These are phyloP conservation scores for Ceratocystis cacaofunesta DNA, from an alignment of 2,329 filamentous ascomycete genomes.

Conservation along the genomic window DNA sequence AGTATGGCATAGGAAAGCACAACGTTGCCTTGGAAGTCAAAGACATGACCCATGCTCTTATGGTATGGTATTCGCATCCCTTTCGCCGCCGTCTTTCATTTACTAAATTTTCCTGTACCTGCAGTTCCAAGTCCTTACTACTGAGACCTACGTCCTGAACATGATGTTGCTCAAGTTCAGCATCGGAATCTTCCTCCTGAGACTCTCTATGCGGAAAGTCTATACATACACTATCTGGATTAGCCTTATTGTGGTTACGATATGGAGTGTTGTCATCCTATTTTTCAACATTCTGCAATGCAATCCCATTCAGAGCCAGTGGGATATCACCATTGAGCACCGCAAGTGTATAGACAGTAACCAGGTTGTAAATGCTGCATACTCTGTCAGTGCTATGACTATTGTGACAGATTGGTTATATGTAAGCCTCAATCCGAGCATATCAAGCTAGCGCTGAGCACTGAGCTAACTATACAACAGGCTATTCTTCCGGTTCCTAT, in stretches of 20 bases:
- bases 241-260: slow-evolving; percentile 31
- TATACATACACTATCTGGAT: slow-evolving; percentile 35
- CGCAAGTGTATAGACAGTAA: slow-evolving; percentile 31
- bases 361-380: slow-evolving; percentile 34
- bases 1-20: slow-evolving; percentile 32
- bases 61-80: slow-evolving; percentile 23
- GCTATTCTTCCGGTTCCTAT: slow-evolving; percentile 39
- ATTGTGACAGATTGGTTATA: slow-evolving; percentile 41
- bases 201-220: slow-evolving; percentile 30
- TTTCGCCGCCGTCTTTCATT: not conserved
- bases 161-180: slow-evolving; percentile 45
- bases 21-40: slow-evolving; percentile 30
- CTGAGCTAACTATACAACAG: slow-evolving; percentile 19
- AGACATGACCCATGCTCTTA: slow-evolving; percentile 32
- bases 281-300: slow-evolving; percentile 41
- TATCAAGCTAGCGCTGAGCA: too few species aligned
- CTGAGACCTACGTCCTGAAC: slow-evolving; percentile 34
- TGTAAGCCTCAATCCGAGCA: slow-evolving; percentile 22
- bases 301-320: slow-evolving; percentile 35
- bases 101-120: not conserved
- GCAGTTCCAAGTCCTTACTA: slow-evolving; percentile 37
- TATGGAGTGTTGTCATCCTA: slow-evolving; percentile 35
- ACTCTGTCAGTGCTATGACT: slow-evolving; percentile 37
- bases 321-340: slow-evolving; percentile 35
- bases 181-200: slow-evolving; percentile 38